phyloP scores from a whole-genome alignment of 257 asterid species.

The Capsicum pubescens region DNA sequence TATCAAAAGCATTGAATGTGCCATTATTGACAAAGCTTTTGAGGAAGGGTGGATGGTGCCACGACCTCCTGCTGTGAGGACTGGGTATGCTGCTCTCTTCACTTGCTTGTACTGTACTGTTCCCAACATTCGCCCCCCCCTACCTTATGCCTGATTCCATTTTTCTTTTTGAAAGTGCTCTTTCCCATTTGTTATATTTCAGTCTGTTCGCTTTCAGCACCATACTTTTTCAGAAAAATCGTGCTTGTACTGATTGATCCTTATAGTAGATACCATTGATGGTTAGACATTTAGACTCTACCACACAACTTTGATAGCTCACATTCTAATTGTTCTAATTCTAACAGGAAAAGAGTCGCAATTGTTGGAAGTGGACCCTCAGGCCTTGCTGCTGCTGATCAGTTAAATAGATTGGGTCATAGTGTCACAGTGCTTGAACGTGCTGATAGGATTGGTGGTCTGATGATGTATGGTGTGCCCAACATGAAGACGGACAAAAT shows the following conservation, averaged over 20 bases:
- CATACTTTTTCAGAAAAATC: not conserved
- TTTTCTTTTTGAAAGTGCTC: constrained; percentile 13
- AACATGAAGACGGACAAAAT: constrained; percentile 97
- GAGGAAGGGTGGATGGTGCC: constrained; percentile 99
- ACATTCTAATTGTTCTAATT: not conserved
- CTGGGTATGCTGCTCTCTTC: constrained; percentile 63
- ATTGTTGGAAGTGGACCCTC: constrained; percentile 97
- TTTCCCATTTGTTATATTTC: not conserved
- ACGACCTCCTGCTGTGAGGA: constrained; percentile 85
- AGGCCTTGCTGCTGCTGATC: constrained; percentile 99
- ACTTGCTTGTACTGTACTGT: not conserved
- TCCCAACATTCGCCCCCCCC: not conserved
- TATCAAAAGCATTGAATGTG: constrained; percentile 91
- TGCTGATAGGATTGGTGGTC: constrained; percentile 96
- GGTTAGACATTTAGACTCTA: not conserved
- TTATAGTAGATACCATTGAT: not conserved
- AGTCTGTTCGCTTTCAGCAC: not conserved
- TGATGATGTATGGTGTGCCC: constrained; percentile 99
- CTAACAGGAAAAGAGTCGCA: constrained; percentile 83
- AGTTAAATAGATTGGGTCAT: constrained; percentile 89
- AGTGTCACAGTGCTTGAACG: constrained; percentile 91
- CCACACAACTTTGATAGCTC: not conserved
- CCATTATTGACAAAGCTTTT: constrained; percentile 95
- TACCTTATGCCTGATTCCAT: not conserved
- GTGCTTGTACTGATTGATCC: not conserved